A percentile compares a stretch with the other conserved stretches of the same genome.
phyloP scores from a whole-genome alignment of 2,329 filamentous ascomycete genomes.

The Venturia aucupariae region DNA sequence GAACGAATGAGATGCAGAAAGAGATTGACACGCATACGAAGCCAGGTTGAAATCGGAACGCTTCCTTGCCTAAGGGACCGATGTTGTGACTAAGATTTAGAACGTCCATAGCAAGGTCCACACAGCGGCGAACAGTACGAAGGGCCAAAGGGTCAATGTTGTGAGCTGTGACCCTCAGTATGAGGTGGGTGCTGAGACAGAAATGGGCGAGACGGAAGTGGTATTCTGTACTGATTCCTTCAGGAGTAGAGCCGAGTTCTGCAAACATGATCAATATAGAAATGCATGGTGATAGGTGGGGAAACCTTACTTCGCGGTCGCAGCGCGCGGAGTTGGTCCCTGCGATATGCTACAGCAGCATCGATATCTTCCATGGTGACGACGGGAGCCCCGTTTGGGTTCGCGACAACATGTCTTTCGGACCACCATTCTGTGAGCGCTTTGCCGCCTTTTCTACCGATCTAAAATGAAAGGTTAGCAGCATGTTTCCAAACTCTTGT shows the following conservation, averaged over 20 bases:
- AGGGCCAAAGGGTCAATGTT: background rate
- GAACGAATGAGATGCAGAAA: background rate
- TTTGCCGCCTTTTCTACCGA: background rate
- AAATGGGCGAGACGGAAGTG: conserved; percentile 2
- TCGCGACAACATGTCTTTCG: background rate
- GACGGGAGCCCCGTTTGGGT: background rate
- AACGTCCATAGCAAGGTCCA: background rate
- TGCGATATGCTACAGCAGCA: background rate
- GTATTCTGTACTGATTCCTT: background rate
- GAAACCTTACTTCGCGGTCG: background rate
- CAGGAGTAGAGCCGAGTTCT: background rate
- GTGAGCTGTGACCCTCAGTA: background rate
- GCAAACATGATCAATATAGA: background rate
- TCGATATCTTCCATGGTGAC: conserved; percentile 1
- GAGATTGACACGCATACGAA: background rate
- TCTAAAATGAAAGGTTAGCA: background rate
- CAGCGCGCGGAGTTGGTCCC: background rate
- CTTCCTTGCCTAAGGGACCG: background rate
- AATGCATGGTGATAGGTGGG: background rate
- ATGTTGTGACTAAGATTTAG: conserved; percentile 2
- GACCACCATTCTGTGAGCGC: conserved; percentile 6
- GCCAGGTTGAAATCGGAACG: background rate
- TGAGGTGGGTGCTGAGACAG: background rate
- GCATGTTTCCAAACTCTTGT: background rate
- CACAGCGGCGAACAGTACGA: background rate